Conservation (phyloP, 306 rosid species). For the Amphicarpaea edgeworthii region DNA sequence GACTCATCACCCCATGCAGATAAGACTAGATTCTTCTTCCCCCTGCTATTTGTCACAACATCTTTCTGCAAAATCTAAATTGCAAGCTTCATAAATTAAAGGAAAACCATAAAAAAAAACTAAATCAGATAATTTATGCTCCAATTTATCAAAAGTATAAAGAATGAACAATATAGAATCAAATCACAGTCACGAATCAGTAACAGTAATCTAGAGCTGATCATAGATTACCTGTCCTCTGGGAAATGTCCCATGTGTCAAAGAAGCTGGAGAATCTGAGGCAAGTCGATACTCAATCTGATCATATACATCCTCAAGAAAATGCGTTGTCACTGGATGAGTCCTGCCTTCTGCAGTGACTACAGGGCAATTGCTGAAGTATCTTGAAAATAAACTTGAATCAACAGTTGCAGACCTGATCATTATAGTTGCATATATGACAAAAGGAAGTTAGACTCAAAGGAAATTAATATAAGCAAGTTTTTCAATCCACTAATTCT, state of each 20-base stretch:
- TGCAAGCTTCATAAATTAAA: conserved; percentile 45
- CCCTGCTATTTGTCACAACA: conserved; percentile 72
- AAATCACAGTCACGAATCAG: conserved; percentile 11
- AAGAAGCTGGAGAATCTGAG: conserved; percentile 85
- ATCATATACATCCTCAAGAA: conserved; percentile 93
- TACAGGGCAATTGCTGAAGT: conserved; percentile 89
- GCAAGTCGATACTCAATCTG: conserved; percentile 72
- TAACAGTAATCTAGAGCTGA: conserved; percentile 33
- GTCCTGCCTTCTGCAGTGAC: conserved; percentile 91
- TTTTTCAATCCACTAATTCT: conserved; percentile 15
- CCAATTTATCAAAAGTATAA: background rate
- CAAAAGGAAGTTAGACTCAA: conserved; percentile 14
- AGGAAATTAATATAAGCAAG: conserved; percentile 15
- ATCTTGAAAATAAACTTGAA: conserved; percentile 86
- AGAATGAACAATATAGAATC: background rate
- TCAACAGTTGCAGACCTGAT: conserved; percentile 98
- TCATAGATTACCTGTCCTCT: conserved; percentile 61
- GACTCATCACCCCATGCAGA: conserved; percentile 96
- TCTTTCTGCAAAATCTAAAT: conserved; percentile 63
- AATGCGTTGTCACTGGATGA: conserved; percentile 84
- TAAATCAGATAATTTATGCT: conserved; percentile 31
- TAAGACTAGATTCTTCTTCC: conserved; percentile 88
- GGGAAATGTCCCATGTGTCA: conserved; percentile 60
- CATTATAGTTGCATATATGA: conserved; percentile 34
- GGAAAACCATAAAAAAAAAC: background rate